These are phyloP conservation scores for Triadica sebifera DNA, from an alignment of 345 rosid genomes.

Conservation along the genomic window DNA sequence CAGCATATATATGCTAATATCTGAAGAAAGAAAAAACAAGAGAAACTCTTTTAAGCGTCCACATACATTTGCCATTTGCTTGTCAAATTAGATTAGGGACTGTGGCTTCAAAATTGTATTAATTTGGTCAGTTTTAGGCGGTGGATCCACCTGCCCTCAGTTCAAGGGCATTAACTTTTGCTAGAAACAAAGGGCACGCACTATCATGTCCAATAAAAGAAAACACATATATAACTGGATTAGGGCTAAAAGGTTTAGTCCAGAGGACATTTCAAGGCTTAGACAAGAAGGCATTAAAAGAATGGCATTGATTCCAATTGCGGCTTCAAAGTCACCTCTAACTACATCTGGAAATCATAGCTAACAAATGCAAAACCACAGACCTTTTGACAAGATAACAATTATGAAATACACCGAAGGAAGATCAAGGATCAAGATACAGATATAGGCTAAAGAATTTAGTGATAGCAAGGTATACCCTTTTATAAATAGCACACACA, in stretches of 20 bases:
- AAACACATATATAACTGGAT: not conserved
- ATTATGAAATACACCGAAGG: not conserved
- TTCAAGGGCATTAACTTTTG: not conserved
- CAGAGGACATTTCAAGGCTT: not conserved
- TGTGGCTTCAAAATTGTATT: not conserved
- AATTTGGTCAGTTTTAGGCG: not conserved
- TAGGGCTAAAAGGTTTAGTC: not conserved
- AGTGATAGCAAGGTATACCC: no score
- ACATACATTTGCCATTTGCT: not conserved
- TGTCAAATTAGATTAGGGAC: not conserved
- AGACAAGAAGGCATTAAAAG: no score
- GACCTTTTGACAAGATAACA: not conserved
- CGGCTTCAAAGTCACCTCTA: not conserved
- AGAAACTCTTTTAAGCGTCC: not conserved
- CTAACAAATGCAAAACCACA: constrained; percentile 1
- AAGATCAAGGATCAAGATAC: not conserved
- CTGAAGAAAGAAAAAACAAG: not conserved
- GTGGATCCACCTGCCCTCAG: not conserved
- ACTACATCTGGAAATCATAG: not conserved
- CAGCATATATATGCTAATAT: not conserved
- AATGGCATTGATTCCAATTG: not conserved
- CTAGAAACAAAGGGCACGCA: not conserved
- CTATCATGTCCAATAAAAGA: not conserved
- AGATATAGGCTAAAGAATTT: no score
- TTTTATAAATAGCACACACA: no score